Evolutionary conservation across 768 basidiomycete species (phyloP).

Genomic region (Terana coerulea): DNA sequence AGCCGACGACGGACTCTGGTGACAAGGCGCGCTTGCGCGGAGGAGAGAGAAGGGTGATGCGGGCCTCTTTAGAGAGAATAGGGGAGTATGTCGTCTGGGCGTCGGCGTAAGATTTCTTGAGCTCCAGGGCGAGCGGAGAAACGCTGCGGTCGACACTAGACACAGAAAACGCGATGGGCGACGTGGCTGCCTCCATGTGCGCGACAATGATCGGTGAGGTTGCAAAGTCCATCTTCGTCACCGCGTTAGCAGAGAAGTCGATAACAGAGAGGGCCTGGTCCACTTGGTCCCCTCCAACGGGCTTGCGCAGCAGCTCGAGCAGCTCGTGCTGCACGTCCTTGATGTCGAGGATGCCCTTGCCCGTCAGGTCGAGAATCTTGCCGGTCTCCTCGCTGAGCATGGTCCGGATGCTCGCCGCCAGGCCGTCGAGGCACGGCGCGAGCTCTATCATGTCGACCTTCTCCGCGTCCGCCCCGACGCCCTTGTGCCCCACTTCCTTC

Average conservation of each 20-base stretch:
- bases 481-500: not conserved
- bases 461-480: not conserved
- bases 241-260: too few relatives aligned
- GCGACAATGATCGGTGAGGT: slow-evolving; percentile 7
- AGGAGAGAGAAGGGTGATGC: slow-evolving; percentile 1
- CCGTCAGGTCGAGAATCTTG: not conserved
- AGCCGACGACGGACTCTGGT: slow-evolving; percentile 1
- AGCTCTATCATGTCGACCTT: slow-evolving; percentile 1
- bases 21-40: slow-evolving; percentile 2
- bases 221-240: slow-evolving; percentile 2
- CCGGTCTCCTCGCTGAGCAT: slow-evolving; percentile 4
- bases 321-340: slow-evolving; percentile 1
- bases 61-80: not conserved
- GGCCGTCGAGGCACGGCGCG: not conserved
- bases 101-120: not conserved
- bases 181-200: not conserved
- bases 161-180: not conserved
- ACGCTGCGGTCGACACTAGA: not conserved
- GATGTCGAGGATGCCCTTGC: not conserved
- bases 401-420: not conserved
- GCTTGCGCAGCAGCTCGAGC: not conserved
- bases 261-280: not conserved
- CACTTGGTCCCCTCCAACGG: too few relatives aligned
- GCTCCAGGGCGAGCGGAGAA: not conserved
- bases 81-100: not conserved